These are phyloP conservation scores for Trichoderma pleuroti DNA, from an alignment of 2,329 filamentous ascomycete genomes.

Conservation along the genomic window DNA sequence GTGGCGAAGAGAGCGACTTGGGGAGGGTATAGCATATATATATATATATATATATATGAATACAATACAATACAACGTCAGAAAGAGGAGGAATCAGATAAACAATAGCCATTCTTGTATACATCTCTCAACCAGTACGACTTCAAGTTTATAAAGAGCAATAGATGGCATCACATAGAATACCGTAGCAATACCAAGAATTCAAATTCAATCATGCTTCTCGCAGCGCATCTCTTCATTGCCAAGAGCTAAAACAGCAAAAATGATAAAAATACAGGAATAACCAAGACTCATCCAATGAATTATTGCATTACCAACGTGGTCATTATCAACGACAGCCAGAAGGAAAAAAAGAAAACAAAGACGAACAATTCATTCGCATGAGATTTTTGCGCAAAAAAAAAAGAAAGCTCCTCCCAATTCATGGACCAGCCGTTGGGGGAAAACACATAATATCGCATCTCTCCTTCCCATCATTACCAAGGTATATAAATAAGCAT, in stretches of 20 bases:
- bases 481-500: constrained; percentile 23
- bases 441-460: constrained; percentile 16
- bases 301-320: constrained; percentile 15
- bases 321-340: constrained; percentile 10
- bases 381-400: constrained; percentile 5
- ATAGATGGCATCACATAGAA: background rate
- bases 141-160: background rate
- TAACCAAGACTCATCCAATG: constrained; percentile 1
- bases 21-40: background rate
- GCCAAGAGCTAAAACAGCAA: background rate
- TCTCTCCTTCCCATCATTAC: constrained; percentile 23
- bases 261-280: background rate
- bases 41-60: too few relatives aligned
- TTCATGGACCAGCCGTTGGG: constrained; percentile 17
- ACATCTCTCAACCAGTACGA: background rate
- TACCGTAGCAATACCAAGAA: background rate
- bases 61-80: background rate
- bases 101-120: background rate
- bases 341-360: background rate
- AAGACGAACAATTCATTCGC: constrained; percentile 24
- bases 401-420: constrained; percentile 13
- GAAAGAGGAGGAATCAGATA: background rate
- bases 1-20: constrained; percentile 7
- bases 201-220: background rate
- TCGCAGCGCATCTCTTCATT: constrained; percentile 1